Percentiles rank a stretch among this genome's conserved stretches.
Conservation (phyloP, 495 filamentous ascomycete species). For the Penicillium lagena region DNA sequence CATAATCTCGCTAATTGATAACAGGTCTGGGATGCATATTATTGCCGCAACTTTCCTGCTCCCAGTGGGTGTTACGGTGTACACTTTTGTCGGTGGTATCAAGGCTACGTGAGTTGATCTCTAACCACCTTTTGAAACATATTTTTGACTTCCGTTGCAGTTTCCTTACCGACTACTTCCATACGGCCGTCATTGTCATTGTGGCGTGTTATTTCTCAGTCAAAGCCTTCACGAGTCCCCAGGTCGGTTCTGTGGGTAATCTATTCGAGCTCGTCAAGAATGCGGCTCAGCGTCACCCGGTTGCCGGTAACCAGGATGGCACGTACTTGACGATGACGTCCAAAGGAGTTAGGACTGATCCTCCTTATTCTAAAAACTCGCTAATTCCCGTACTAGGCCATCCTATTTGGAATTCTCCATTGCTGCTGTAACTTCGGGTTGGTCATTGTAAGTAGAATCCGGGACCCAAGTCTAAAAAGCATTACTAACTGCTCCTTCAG, state of each 20-base stretch:
- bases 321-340: constrained; percentile 46
- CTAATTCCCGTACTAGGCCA: constrained; percentile 14
- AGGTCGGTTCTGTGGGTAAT: constrained; percentile 33
- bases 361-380: not conserved
- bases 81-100: constrained; percentile 41
- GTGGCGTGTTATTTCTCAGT: constrained; percentile 42
- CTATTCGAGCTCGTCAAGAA: constrained; percentile 42
- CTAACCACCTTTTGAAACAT: not conserved
- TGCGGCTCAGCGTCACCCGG: constrained; percentile 33
- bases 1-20: too few species aligned
- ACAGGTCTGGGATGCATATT: constrained; percentile 38
- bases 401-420: constrained; percentile 39
- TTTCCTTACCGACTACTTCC: constrained; percentile 41
- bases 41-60: constrained; percentile 38
- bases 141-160: constrained; percentile 7
- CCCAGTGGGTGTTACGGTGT: constrained; percentile 36
- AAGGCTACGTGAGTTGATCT: constrained; percentile 34
- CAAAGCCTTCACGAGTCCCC: constrained; percentile 32
- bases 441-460: constrained; percentile 24
- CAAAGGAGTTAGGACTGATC: constrained; percentile 23
- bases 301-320: constrained; percentile 39
- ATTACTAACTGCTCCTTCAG: constrained; percentile 8
- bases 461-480: not conserved
- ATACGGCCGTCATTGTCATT: constrained; percentile 39
- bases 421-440: constrained; percentile 35